Percentiles rank a stretch among this genome's conserved stretches.
phyloP scores from a whole-genome alignment of 2,329 filamentous ascomycete genomes.

The Sarocladium oryzae region DNA sequence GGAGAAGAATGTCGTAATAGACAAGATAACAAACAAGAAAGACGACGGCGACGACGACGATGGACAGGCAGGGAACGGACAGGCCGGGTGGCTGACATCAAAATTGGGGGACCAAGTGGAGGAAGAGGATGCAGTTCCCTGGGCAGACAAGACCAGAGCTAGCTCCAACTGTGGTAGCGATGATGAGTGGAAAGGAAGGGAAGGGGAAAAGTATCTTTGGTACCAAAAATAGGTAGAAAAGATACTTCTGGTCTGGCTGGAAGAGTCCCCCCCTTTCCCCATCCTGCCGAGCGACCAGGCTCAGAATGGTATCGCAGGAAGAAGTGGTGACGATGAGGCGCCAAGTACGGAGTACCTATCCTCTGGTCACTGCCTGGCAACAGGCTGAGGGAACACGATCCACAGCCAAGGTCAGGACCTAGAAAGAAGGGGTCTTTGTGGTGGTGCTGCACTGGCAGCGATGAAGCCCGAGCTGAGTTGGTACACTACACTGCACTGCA shows the following conservation, averaged over 20 bases:
- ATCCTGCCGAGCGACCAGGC: too few species aligned
- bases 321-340: constrained; percentile 3
- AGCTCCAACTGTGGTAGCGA: neutral
- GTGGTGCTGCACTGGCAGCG: too few species aligned
- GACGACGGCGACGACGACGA: too few species aligned
- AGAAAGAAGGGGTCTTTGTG: neutral
- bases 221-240: neutral
- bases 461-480: too few species aligned
- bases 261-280: too few species aligned
- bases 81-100: neutral
- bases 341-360: neutral
- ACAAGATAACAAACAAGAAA: too few species aligned
- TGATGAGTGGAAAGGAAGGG: too few species aligned
- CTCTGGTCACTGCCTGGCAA: neutral
- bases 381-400: too few species aligned
- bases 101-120: neutral
- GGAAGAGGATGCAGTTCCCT: neutral
- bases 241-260: constrained; percentile 2
- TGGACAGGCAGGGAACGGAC: too few species aligned
- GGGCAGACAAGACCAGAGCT: neutral
- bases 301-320: too few species aligned
- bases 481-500: too few species aligned
- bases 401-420: too few species aligned
- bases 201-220: neutral
- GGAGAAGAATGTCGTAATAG: neutral